Percentiles rank a stretch among this genome's conserved stretches.
Conservation (phyloP, 352 stramenopile genomes). For the Pythium myriotylum region DNA sequence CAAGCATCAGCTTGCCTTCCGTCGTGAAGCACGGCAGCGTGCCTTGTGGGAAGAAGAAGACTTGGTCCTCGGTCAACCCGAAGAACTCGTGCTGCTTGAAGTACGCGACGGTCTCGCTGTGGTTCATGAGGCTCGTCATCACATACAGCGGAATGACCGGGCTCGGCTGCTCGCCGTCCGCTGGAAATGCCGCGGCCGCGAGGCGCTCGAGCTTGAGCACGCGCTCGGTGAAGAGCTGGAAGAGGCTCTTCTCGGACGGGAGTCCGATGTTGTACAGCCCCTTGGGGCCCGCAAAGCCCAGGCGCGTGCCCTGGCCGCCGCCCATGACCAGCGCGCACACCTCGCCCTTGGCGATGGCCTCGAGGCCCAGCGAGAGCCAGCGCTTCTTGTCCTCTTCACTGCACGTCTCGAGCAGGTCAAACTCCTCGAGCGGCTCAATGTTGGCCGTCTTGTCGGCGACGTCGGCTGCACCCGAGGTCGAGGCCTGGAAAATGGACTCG, state of each 20-base stretch:
- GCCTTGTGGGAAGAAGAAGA: slow-evolving; percentile 97
- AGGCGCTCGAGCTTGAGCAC: slow-evolving; percentile 70
- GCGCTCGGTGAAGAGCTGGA: slow-evolving; percentile 94
- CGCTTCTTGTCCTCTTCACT: slow-evolving; percentile 39
- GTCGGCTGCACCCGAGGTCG: slow-evolving; percentile 13
- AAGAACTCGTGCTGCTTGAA: slow-evolving; percentile 93
- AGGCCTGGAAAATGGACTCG: slow-evolving; percentile 65
- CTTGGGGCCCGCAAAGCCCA: slow-evolving; percentile 97
- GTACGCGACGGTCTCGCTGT: slow-evolving; percentile 90
- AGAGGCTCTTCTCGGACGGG: slow-evolving; percentile 91
- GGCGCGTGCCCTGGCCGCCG: slow-evolving; percentile 95
- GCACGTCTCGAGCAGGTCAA: slow-evolving; percentile 60
- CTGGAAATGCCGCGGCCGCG: slow-evolving; percentile 15
- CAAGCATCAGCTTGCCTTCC: slow-evolving; percentile 96
- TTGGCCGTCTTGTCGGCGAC: slow-evolving; percentile 17
- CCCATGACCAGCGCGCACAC: slow-evolving; percentile 94
- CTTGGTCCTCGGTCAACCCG: slow-evolving; percentile 83
- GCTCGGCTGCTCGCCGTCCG: background rate
- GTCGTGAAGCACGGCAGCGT: slow-evolving; percentile 94
- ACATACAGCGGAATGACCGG: slow-evolving; percentile 90
- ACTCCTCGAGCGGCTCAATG: slow-evolving; percentile 70
- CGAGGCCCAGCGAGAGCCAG: slow-evolving; percentile 58
- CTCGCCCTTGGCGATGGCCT: slow-evolving; percentile 85
- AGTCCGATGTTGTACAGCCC: slow-evolving; percentile 94
- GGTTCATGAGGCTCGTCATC: slow-evolving; percentile 98